phyloP scores from a whole-genome alignment of 1,284 basidiomycete genomes.

The Kalmanozyma brasiliensis region DNA sequence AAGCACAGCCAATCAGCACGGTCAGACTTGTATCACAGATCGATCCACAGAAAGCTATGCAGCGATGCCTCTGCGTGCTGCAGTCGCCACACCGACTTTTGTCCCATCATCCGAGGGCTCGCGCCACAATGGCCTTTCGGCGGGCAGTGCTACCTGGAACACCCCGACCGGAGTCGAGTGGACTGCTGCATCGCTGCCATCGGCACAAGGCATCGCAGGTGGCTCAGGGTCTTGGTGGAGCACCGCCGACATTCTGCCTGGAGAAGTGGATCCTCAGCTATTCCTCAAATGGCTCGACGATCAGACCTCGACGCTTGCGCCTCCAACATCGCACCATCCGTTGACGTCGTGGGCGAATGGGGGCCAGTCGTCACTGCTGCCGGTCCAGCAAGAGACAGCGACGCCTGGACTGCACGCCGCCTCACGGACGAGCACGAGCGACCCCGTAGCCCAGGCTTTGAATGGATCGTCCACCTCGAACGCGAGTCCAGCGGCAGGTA shows the following conservation, averaged over 20 bases:
- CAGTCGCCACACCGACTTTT: constrained; percentile 4
- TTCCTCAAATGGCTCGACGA: constrained; percentile 52
- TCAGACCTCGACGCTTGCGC: constrained; percentile 39
- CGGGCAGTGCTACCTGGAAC: constrained; percentile 1
- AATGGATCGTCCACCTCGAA: constrained; percentile 15
- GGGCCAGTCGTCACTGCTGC: neutral
- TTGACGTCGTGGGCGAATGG: constrained; percentile 39
- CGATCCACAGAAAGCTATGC: neutral
- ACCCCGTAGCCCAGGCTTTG: neutral
- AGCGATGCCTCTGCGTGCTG: constrained; percentile 3
- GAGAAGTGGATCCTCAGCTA: constrained; percentile 49
- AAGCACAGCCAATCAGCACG: neutral
- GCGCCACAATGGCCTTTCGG: neutral
- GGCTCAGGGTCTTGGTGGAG: constrained; percentile 46
- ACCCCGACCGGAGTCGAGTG: constrained; percentile 6
- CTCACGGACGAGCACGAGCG: constrained; percentile 15
- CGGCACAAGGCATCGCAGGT: constrained; percentile 18
- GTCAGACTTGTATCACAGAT: neutral
- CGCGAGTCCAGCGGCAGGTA: constrained; percentile 21
- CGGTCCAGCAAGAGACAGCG: constrained; percentile 1
- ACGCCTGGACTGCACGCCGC: constrained; percentile 15
- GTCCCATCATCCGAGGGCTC: neutral
- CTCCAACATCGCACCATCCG: constrained; percentile 40
- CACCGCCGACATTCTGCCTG: constrained; percentile 40
- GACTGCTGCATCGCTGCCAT: constrained; percentile 6